These are phyloP conservation scores for Heritiera fomes DNA, from an alignment of 345 rosid species.

Conservation along the genomic window DNA sequence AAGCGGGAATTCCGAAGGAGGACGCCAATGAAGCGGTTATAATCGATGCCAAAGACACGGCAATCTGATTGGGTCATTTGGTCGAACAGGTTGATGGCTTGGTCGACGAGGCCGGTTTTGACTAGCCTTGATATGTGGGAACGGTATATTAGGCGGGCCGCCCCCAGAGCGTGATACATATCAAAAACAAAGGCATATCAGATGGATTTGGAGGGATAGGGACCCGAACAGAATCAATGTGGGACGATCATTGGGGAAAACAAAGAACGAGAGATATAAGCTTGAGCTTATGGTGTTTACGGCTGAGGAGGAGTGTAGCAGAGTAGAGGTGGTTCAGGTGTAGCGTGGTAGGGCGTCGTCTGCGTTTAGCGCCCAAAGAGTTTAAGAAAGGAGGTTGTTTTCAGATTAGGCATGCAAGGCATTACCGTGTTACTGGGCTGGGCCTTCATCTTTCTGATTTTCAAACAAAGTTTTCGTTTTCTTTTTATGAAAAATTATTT, in stretches of 20 bases:
- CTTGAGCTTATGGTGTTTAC: not conserved
- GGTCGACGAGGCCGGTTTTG: constrained; percentile 70
- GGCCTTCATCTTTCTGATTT: not conserved
- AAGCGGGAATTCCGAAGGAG: constrained; percentile 58
- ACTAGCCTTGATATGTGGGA: constrained; percentile 60
- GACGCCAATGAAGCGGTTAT: constrained; percentile 86
- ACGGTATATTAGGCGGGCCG: constrained; percentile 82
- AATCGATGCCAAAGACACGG: constrained; percentile 75
- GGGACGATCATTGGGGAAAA: not conserved
- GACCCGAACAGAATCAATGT: constrained; percentile 7
- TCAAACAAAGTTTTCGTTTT: not conserved
- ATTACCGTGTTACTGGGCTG: not conserved
- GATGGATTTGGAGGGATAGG: constrained; percentile 10
- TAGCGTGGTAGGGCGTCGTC: too few relatives aligned
- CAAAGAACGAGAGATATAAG: not conserved
- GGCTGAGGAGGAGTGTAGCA: not conserved
- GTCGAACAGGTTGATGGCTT: constrained; percentile 85
- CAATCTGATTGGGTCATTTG: constrained; percentile 79
- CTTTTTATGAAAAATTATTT: too few relatives aligned
- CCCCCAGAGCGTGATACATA: constrained; percentile 87
- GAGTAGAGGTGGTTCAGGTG: not conserved
- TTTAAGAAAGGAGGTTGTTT: too few relatives aligned
- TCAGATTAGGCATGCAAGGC: not conserved
- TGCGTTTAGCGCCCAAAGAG: not conserved
- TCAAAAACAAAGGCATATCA: constrained; percentile 54